phyloP scores from a whole-genome alignment of 208 protist species.

The Porcisia deanei region DNA sequence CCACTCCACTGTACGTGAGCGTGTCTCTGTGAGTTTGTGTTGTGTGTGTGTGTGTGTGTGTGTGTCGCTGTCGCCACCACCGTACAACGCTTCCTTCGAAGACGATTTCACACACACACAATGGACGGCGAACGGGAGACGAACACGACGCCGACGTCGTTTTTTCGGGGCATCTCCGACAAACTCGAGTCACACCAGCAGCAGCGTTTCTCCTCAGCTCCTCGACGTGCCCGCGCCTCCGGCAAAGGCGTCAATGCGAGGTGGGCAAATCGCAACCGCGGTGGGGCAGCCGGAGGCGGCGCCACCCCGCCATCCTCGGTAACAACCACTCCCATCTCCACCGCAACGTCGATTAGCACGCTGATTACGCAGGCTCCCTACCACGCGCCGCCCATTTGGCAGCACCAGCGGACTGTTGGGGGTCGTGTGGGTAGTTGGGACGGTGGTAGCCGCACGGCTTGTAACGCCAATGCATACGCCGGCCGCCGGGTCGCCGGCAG shows the following conservation, averaged over 20 bases:
- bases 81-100: background rate
- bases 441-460: conserved; percentile 11
- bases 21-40: too few relatives aligned
- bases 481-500: conserved; percentile 7
- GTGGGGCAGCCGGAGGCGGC: background rate
- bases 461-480: conserved; percentile 2
- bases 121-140: conserved; percentile 37
- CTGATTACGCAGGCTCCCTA: conserved; percentile 29
- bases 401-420: conserved; percentile 6
- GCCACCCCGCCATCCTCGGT: conserved; percentile 16
- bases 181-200: conserved; percentile 39
- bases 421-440: conserved; percentile 9
- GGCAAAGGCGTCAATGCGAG: background rate
- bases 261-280: background rate
- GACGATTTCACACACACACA: background rate
- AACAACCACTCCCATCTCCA: conserved; percentile 4
- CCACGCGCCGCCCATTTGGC: conserved; percentile 1
- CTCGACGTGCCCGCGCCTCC: background rate
- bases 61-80: background rate
- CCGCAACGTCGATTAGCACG: background rate
- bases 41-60: background rate
- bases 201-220: background rate
- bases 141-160: conserved; percentile 36
- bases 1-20: too few relatives aligned
- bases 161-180: conserved; percentile 59